These are phyloP conservation scores for Aegilops bicornis DNA, from an alignment of 176 grass and related monocot species.

Conservation along the genomic window DNA sequence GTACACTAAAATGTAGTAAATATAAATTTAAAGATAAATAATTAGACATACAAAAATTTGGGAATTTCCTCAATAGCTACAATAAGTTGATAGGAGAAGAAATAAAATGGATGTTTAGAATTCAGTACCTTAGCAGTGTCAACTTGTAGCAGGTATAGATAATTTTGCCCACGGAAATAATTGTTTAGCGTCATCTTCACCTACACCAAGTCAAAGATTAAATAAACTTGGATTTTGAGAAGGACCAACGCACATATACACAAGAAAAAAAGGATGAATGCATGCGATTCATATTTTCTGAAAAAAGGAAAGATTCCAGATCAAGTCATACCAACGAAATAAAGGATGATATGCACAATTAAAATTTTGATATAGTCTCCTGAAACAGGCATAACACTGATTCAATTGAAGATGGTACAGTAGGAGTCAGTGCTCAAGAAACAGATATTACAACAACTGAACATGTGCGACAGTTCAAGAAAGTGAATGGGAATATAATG, in stretches of 20 bases:
- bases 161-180: conserved; percentile 48
- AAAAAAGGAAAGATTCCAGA: background rate
- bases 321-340: background rate
- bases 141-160: conserved; percentile 70
- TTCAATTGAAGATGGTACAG: background rate
- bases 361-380: background rate
- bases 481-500: no score
- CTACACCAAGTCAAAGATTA: conserved; percentile 34
- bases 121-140: conserved; percentile 55
- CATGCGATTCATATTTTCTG: background rate
- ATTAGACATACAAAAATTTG: background rate
- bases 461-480: no score
- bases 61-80: background rate
- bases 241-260: background rate
- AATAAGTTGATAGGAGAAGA: background rate
- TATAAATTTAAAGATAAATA: no score
- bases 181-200: conserved; percentile 73
- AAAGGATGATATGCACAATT: background rate
- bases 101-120: conserved; percentile 1
- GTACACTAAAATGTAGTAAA: no score
- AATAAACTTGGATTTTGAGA: background rate
- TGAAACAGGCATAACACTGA: background rate
- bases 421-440: background rate
- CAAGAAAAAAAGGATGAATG: background rate
- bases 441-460: no score